These are phyloP conservation scores for Colletotrichum sojae DNA, from an alignment of 2,329 filamentous ascomycete species.

Conservation along the genomic window DNA sequence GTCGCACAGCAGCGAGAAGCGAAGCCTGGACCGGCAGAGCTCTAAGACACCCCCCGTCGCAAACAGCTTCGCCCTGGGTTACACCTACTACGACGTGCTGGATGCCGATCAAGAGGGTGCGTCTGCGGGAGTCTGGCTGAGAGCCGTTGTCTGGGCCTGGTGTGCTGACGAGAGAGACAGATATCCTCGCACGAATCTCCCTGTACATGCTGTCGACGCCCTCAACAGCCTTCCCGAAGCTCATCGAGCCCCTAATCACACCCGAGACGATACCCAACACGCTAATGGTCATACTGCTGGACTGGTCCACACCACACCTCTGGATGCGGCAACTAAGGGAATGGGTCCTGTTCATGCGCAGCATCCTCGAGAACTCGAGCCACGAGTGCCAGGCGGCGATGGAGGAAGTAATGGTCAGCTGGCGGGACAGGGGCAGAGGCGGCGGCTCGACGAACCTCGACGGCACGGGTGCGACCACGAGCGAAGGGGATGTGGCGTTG, in stretches of 20 bases:
- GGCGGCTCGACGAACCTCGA: conserved; percentile 75
- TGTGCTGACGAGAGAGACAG: conserved; percentile 58
- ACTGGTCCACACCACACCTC: conserved; percentile 94
- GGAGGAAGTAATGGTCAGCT: conserved; percentile 86
- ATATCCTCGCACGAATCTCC: conserved; percentile 90
- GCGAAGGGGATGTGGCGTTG: conserved; percentile 77
- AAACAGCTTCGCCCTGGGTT: conserved; percentile 92
- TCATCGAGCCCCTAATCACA: conserved; percentile 87
- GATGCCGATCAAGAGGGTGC: conserved; percentile 93
- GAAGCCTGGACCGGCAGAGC: conserved; percentile 67
- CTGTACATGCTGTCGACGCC: conserved; percentile 91
- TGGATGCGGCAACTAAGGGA: conserved; percentile 91
- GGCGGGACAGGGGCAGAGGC: conserved; percentile 82
- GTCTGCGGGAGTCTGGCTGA: conserved; percentile 36
- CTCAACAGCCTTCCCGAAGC: conserved; percentile 84
- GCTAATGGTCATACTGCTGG: conserved; percentile 89
- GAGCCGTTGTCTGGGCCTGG: not conserved
- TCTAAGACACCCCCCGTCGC: conserved; percentile 82
- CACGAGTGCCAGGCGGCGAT: conserved; percentile 84
- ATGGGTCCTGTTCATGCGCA: conserved; percentile 89
- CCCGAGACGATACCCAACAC: conserved; percentile 88
- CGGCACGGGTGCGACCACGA: conserved; percentile 69
- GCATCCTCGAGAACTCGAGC: conserved; percentile 80
- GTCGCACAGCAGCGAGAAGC: conserved; percentile 67
- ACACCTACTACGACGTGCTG: conserved; percentile 95